Evolutionary conservation across 306 rosid species (phyloP), one percentile per base, ranked within the genome.

Genomic region (Malus sieversii): DNA sequence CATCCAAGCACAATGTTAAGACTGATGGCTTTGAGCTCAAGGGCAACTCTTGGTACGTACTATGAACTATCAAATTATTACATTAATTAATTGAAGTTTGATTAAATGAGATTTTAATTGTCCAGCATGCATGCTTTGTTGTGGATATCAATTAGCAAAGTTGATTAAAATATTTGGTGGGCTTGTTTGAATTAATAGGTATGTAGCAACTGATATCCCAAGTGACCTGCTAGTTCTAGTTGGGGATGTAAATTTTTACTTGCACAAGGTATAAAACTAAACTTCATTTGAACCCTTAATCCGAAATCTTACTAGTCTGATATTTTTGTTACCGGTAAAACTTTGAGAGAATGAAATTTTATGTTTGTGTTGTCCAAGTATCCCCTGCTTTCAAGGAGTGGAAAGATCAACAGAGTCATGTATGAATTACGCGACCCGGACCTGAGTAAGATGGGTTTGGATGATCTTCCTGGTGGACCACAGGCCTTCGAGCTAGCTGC

Each of bases 401-500:
- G 98, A 82, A 92, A 88, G 92, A 81, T 96, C 89, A 92, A 86
- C 81, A 88, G 99, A 79, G 62, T 87, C 71, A 73, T 96, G 73
- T 90, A 87, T 20, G 99, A 92, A 81, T 84, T 92, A 2, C 88
- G 84, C 22, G 87, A 84, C 67, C 87, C 87, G 2, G 92, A 90
- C 14, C 71, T 90, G 84, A 89, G 82, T 65, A 92, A 84, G 89
- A 81, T 92, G 72, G 83, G 73, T 55, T 81, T 96, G 83, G 91
- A 90, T 81, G 99, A 96, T 38, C 84, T 90, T 38, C 99, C 99
- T 42, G 99, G 98, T 55, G 99, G 98, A 44, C 67, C 89, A 66
- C 98, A 92, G 58, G 92, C 92, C 18, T 96, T 96, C 70, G 97
- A 90, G 79, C 90, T 92, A 23, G 98, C 93, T 38, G 96, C 96